Evolutionary conservation across 192 early-diverging fungal genomes (phyloP).

Genomic region (Geosiphon pyriformis): DNA sequence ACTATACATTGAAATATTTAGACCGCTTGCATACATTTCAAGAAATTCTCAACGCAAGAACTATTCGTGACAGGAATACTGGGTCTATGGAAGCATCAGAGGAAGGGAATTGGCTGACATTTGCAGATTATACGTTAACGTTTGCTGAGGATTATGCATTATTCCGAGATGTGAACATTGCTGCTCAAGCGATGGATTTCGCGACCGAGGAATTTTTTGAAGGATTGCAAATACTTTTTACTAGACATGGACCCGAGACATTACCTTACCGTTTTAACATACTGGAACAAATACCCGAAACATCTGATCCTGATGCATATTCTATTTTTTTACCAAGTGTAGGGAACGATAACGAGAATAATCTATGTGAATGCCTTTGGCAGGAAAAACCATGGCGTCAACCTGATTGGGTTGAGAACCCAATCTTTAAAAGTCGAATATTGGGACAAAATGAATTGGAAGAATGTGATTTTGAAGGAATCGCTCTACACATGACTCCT

Average conservation of each 20-base stretch:
- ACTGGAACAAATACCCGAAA: conserved; percentile 54
- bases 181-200: conserved; percentile 48
- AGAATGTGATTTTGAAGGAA: conserved; percentile 30
- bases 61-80: neutral
- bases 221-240: conserved; percentile 57
- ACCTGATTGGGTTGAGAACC: conserved; percentile 53
- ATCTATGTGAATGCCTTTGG: conserved; percentile 33
- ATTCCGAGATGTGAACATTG: conserved; percentile 62
- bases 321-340: conserved; percentile 34
- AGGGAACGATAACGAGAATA: conserved; percentile 7
- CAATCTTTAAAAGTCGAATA: conserved; percentile 36
- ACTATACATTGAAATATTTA: conserved; percentile 53
- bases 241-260: conserved; percentile 51
- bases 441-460: conserved; percentile 32
- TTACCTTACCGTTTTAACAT: conserved; percentile 58
- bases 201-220: conserved; percentile 51
- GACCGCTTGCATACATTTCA: conserved; percentile 59
- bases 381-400: conserved; percentile 52
- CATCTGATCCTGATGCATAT: conserved; percentile 42
- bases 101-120: neutral
- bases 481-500: conserved; percentile 30
- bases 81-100: conserved; percentile 1
- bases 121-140: conserved; percentile 15
- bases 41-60: conserved; percentile 39
- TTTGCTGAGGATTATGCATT: conserved; percentile 45